A percentile compares a stretch with the other conserved stretches of the same genome.
These are phyloP conservation scores for Didymella exigua DNA, from an alignment of 2,329 filamentous ascomycete species.

Conservation along the genomic window DNA sequence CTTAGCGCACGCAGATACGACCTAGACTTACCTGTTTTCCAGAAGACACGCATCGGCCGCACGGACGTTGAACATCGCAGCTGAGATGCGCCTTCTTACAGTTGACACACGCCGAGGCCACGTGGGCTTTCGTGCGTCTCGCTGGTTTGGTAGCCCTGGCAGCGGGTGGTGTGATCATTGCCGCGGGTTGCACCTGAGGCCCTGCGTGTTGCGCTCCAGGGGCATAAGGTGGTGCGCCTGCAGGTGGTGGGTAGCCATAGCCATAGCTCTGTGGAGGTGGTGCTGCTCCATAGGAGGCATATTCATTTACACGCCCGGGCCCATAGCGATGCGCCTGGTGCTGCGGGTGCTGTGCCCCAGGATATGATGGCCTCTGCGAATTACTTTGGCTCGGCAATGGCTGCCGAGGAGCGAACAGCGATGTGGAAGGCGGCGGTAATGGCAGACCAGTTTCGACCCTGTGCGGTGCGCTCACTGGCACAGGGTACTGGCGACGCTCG, in stretches of 20 bases:
- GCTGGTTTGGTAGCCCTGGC: slow-evolving; percentile 42
- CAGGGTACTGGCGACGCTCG: slow-evolving; percentile 37
- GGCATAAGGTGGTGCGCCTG: slow-evolving; percentile 33
- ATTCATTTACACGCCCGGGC: slow-evolving; percentile 31
- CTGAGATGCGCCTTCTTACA: slow-evolving; percentile 83
- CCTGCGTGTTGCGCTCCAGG: slow-evolving; percentile 33
- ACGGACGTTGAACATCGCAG: slow-evolving; percentile 72
- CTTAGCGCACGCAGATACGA: slow-evolving; percentile 5
- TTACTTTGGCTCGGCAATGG: slow-evolving; percentile 25
- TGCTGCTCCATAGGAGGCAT: slow-evolving; percentile 31
- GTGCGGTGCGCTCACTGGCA: slow-evolving; percentile 29
- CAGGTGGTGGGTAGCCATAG: slow-evolving; percentile 36
- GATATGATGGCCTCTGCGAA: slow-evolving; percentile 37
- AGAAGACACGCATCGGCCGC: slow-evolving; percentile 76
- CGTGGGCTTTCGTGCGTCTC: slow-evolving; percentile 72
- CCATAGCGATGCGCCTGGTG: slow-evolving; percentile 35
- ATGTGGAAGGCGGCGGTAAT: slow-evolving; percentile 33
- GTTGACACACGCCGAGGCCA: slow-evolving; percentile 82
- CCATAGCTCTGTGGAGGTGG: slow-evolving; percentile 35
- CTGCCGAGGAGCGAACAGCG: slow-evolving; percentile 34
- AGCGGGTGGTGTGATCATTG: slow-evolving; percentile 42
- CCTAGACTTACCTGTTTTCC: slow-evolving; percentile 65
- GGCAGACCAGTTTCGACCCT: slow-evolving; percentile 32
- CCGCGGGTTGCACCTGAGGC: slow-evolving; percentile 40
- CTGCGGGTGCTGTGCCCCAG: slow-evolving; percentile 36